phyloP scores from a whole-genome alignment of 2,329 filamentous ascomycete genomes.

The Arthrobotrys musiformis region DNA sequence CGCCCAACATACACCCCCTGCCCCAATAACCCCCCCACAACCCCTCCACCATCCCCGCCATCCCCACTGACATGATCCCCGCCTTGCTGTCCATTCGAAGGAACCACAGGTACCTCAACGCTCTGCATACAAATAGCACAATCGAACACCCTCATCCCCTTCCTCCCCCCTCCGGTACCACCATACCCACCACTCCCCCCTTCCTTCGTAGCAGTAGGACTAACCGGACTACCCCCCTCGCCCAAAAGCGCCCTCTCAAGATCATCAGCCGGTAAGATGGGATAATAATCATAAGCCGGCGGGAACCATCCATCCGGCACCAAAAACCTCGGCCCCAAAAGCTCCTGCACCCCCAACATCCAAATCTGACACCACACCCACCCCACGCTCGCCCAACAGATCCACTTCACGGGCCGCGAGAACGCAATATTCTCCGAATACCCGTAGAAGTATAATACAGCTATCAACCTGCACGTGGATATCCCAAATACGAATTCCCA shows the following conservation, averaged over 20 bases:
- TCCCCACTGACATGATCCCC: conserved; percentile 60
- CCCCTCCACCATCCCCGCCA: conserved; percentile 61
- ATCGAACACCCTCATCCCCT: conserved; percentile 74
- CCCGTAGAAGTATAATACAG: conserved; percentile 86
- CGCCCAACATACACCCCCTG: conserved; percentile 69
- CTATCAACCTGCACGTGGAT: conserved; percentile 79
- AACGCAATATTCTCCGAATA: conserved; percentile 83
- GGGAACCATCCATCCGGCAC: conserved; percentile 69
- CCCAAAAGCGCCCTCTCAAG: conserved; percentile 70
- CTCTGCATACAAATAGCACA: conserved; percentile 95
- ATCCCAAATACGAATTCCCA: conserved; percentile 92
- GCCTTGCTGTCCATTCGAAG: conserved; percentile 57
- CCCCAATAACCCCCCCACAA: conserved; percentile 71
- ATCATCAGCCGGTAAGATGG: conserved; percentile 82
- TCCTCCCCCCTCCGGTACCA: conserved; percentile 61
- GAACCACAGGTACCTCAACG: conserved; percentile 86
- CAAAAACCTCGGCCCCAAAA: conserved; percentile 88
- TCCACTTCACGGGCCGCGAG: conserved; percentile 74
- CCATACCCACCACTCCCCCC: conserved; percentile 2
- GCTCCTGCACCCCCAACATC: conserved; percentile 80
- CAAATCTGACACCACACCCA: conserved; percentile 92
- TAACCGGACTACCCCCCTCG: conserved; percentile 60
- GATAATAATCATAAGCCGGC: conserved; percentile 90
- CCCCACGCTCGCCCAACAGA: conserved; percentile 72
- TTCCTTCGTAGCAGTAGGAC: conserved; percentile 62